Evolutionary conservation across 2,329 filamentous ascomycete genomes (phyloP), one percentile per base, ranked within the genome.

Genomic region (Colletotrichum musae): DNA sequence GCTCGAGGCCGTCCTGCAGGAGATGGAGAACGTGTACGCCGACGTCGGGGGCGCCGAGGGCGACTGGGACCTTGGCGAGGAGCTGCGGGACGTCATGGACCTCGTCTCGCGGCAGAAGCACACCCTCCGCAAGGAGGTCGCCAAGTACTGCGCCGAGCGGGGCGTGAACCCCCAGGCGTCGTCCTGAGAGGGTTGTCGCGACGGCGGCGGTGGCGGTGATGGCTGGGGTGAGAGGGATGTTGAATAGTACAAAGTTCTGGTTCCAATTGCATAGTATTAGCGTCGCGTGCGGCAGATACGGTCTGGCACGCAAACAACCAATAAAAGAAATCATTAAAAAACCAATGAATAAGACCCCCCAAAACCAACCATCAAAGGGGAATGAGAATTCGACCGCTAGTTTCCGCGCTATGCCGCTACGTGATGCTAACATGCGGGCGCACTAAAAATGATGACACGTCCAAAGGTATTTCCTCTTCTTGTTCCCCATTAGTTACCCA

Each of bases 91-190:
- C 50, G 90, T 94, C 75, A 92, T 94, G 89, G 91, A 92, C 18
- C 83, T 85, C 21, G 90, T 89, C 1, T 79, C 84, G 54, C 83
- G 88, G 63, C 92, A 94, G 83, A 86, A 86, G 69, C 87, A 90
- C 61, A 92, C 86, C 66, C 79, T 94, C 75, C 83, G 83, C 70
- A 94, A 92, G 83, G 93, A 95, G 82, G 93, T 94, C 6, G 87
- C 87, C 70, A 93, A 91, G 82, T 95, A 93, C 77, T 94, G 92
- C 74, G 83, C 84, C 52, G 91, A 93, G 80, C 83, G 91, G 50
- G 85, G 84, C 0, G 83, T 86, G 6, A 57, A 60, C 13, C 36
- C 62, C 10, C 41, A 54, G 4, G 39, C 41, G 15, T 21, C 47
- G 9, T 50, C 18, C n/a, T 21, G 18, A 18, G 47, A 6, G 47